Conservation (phyloP, 2,329 filamentous ascomycete genomes). For the Dactylellina cionopaga region DNA sequence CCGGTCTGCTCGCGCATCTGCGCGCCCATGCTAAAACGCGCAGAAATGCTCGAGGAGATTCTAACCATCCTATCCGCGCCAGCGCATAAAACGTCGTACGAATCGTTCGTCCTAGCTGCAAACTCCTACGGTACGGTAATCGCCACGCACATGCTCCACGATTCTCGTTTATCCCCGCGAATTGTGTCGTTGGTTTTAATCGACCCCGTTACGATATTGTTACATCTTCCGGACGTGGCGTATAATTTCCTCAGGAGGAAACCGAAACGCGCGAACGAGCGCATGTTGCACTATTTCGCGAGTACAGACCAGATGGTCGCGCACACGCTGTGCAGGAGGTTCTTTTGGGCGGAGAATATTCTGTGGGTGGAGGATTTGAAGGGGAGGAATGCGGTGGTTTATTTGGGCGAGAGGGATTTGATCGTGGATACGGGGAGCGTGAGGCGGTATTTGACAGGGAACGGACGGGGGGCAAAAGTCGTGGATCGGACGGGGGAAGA, state of each 20-base stretch:
- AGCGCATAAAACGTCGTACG: constrained; percentile 58
- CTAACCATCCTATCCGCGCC: constrained; percentile 30
- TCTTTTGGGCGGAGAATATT: constrained; percentile 72
- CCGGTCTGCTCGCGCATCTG: constrained; percentile 60
- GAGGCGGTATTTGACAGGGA: constrained; percentile 56
- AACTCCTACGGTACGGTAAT: constrained; percentile 66
- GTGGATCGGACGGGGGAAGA: no score
- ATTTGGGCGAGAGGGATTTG: constrained; percentile 62
- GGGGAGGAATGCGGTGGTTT: constrained; percentile 65
- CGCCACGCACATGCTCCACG: constrained; percentile 33
- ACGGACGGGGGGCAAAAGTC: no score
- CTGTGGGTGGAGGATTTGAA: constrained; percentile 69
- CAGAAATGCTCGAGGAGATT: constrained; percentile 18
- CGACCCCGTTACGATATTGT: constrained; percentile 70
- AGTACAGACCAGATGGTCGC: constrained; percentile 69
- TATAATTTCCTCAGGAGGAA: constrained; percentile 69
- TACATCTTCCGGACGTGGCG: constrained; percentile 71
- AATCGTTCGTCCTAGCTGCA: constrained; percentile 68
- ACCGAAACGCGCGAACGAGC: constrained; percentile 67
- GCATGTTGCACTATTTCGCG: constrained; percentile 71
- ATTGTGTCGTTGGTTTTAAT: constrained; percentile 68
- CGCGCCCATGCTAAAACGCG: constrained; percentile 19
- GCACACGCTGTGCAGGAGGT: constrained; percentile 68
- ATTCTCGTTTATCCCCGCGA: constrained; percentile 59
- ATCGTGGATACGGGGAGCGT: constrained; percentile 56